These are phyloP conservation scores for Cercophora scortea DNA, from an alignment of 495 filamentous ascomycete species.

Conservation along the genomic window DNA sequence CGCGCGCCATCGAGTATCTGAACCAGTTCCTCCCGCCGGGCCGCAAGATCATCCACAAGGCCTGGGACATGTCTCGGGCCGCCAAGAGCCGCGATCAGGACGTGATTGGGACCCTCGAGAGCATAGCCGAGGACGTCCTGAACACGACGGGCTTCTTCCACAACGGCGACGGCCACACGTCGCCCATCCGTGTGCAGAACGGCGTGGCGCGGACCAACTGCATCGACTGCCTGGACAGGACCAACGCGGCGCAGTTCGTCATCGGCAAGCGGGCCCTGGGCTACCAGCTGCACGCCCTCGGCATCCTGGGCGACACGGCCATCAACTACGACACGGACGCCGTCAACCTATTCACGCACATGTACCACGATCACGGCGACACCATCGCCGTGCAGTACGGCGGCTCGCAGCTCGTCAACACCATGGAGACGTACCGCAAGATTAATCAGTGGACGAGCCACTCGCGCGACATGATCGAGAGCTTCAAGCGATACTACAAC, in stretches of 20 bases:
- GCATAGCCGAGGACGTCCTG: conserved; percentile 79
- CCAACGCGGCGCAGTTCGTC: conserved; percentile 96
- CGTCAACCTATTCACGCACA: conserved; percentile 91
- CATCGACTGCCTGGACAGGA: conserved; percentile 94
- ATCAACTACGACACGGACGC: conserved; percentile 93
- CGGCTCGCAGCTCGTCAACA: conserved; percentile 95
- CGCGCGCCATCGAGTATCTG: conserved; percentile 80
- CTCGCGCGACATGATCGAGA: conserved; percentile 97
- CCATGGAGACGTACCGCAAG: conserved; percentile 97
- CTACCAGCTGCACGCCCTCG: conserved; percentile 86
- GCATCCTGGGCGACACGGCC: conserved; percentile 68
- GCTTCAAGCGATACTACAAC: conserved; percentile 98
- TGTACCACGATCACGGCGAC: conserved; percentile 96
- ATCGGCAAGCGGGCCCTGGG: conserved; percentile 94
- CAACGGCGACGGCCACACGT: conserved; percentile 65
- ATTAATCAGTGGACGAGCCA: conserved; percentile 98
- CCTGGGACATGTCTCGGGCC: conserved; percentile 97
- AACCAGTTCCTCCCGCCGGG: conserved; percentile 85
- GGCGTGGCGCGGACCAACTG: conserved; percentile 94
- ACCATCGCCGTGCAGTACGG: conserved; percentile 97
- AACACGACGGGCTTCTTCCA: conserved; percentile 87
- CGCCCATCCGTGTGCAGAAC: conserved; percentile 69
- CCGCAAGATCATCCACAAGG: conserved; percentile 83
- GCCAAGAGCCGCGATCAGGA: conserved; percentile 92
- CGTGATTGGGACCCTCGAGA: conserved; percentile 85